Evolutionary conservation across 352 stramenopile genomes (phyloP), one percentile per base, ranked within the genome.

Genomic region (Phytophthora megakarya): DNA sequence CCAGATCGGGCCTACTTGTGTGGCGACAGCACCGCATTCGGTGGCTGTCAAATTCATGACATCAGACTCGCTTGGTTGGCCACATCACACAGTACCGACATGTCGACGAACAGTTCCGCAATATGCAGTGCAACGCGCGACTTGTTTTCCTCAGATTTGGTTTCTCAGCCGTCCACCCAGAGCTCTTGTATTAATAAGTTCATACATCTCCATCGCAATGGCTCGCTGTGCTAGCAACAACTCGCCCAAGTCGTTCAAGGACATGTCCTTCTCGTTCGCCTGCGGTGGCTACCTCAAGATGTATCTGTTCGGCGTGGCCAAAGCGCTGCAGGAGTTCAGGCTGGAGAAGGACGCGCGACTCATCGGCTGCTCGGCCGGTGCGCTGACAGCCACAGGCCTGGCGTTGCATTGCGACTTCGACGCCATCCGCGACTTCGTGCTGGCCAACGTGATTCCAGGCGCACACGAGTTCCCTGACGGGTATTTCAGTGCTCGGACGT

Each of bases 271-370:
- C 75, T 93, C 81, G 62, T 95, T 96, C 64, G 82, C 80, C 1
- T 91, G 85, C 54, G 84, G 80, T 26, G 88, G 85, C 1, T 96
- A 84, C 78, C 83, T 97, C 61, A 96, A 95, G 66, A 90, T 89
- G 81, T 96, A 95, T 68, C 66, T 90, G 18, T 95, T 96, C 42
- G 89, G 89, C 40, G 87, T 96, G 25, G 84, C 84, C 57, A 93
- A 96, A 59, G 85, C 85, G 18, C 74, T 96, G 21, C 86, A 96
- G 49, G 56, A 95, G 57, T 78, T 79, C 58, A 78, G 82, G 23
- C 58, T 95, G 21, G 80, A 92, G 49, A 67, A 70, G 12, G 26
- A 80, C 28, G 75, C 84, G 28, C 75, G 72, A n/a, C 64, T 92
- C 28, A 93, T 94, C 38, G 88, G 88, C 28, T 92, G 81, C 61